These are phyloP conservation scores for Colletotrichum aenigma DNA, from an alignment of 2,329 filamentous ascomycete genomes.

Conservation along the genomic window DNA sequence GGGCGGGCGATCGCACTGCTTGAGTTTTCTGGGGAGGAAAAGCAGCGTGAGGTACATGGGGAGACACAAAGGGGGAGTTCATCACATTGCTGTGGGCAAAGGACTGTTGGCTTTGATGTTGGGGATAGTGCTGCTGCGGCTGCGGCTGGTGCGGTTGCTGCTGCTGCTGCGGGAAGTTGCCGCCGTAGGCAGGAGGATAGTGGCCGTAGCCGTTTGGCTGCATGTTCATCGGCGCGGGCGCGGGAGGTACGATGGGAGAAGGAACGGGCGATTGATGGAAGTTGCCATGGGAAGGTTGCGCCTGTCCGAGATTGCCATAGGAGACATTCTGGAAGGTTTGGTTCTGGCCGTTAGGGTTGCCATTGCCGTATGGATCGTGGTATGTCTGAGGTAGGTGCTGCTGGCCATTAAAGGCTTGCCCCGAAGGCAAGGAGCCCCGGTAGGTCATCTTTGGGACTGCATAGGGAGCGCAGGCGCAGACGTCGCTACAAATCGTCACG, in stretches of 20 bases:
- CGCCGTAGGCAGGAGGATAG: conserved; percentile 22
- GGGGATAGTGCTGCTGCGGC: not conserved
- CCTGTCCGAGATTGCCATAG: conserved; percentile 24
- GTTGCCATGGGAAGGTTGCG: conserved; percentile 29
- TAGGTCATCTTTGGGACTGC: conserved; percentile 35
- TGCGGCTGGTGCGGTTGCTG: conserved; percentile 27
- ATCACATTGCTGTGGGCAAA: conserved; percentile 6
- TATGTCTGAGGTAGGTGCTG: conserved; percentile 24
- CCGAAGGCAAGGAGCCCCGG: conserved; percentile 42
- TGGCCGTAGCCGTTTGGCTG: conserved; percentile 20
- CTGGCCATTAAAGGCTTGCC: conserved; percentile 43
- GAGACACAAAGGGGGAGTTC: conserved; percentile 7
- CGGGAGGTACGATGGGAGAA: conserved; percentile 26
- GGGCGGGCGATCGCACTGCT: conserved; percentile 2
- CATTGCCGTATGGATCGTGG: conserved; percentile 11
- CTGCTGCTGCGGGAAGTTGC: conserved; percentile 28
- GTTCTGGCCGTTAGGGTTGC: conserved; percentile 22
- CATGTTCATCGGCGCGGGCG: conserved; percentile 26
- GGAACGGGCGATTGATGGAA: conserved; percentile 29
- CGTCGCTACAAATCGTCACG: conserved; percentile 9
- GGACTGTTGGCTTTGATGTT: conserved; percentile 4
- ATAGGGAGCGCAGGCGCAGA: conserved; percentile 20
- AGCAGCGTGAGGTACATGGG: conserved; percentile 8
- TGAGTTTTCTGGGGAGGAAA: conserved; percentile 8
- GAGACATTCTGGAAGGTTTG: conserved; percentile 20